Conservation (phyloP, 2,329 filamentous ascomycete species). For the Aspergillus proliferans region DNA sequence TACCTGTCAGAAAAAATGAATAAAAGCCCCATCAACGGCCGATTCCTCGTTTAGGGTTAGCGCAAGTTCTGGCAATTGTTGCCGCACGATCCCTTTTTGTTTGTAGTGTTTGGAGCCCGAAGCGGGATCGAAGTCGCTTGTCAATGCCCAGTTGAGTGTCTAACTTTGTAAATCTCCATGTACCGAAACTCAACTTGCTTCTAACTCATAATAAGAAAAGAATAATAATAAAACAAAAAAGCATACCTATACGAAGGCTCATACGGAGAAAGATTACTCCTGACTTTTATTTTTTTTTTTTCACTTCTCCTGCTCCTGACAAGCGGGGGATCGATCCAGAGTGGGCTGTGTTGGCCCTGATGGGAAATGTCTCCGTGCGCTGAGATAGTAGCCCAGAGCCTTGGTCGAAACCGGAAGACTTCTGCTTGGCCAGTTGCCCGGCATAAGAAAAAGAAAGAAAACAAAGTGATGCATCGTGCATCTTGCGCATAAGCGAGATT, state of each 20-base stretch:
- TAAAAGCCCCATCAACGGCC: conserved; percentile 32
- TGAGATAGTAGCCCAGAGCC: neutral
- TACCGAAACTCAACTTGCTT: no score
- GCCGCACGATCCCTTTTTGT: conserved; percentile 18
- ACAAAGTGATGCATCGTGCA: conserved; percentile 1
- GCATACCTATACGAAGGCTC: no score
- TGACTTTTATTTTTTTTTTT: neutral
- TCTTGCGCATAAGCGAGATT: neutral
- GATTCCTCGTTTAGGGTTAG: conserved; percentile 6
- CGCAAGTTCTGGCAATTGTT: conserved; percentile 13
- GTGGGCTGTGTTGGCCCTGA: neutral
- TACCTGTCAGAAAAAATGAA: conserved; percentile 27
- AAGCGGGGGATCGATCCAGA: neutral
- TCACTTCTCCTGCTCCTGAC: neutral
- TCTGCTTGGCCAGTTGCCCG: neutral
- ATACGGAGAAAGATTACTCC: neutral
- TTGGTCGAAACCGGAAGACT: neutral
- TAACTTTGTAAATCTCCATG: no score
- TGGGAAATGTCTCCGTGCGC: neutral
- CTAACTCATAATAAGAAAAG: no score
- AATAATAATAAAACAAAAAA: no score
- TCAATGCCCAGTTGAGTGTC: no score
- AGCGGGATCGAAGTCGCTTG: no score
- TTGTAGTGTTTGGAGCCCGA: neutral
- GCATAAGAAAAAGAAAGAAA: neutral